A percentile compares a stretch with the other conserved stretches of the same genome.
phyloP scores from a whole-genome alignment of 139 green algal species.

The Marvania coccoides region DNA sequence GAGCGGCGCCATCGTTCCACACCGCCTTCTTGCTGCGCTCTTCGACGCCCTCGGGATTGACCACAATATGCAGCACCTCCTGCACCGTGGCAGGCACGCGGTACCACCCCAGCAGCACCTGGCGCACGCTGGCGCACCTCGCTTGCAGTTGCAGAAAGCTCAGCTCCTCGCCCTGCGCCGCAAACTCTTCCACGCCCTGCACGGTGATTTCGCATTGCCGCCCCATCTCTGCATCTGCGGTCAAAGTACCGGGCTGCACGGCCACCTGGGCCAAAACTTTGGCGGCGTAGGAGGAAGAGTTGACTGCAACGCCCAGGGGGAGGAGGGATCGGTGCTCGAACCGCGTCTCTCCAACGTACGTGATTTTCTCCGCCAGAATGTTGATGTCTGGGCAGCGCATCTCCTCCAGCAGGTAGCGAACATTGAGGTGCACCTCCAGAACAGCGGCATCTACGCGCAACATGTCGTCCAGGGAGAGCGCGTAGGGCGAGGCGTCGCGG shows the following conservation, averaged over 20 bases:
- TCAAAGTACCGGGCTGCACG: background rate
- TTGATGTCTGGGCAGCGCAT: constrained; percentile 28
- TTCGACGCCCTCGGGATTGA: constrained; percentile 24
- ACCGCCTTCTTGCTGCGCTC: background rate
- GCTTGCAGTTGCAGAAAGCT: constrained; percentile 32
- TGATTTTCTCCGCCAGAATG: constrained; percentile 22
- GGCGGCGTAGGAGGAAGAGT: constrained; percentile 43
- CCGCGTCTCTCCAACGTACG: constrained; percentile 28
- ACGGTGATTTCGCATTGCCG: constrained; percentile 8
- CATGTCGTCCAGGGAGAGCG: constrained; percentile 21
- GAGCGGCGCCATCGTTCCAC: background rate
- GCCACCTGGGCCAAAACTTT: constrained; percentile 29
- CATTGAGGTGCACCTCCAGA: constrained; percentile 41
- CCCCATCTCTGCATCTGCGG: background rate
- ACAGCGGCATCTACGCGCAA: constrained; percentile 40
- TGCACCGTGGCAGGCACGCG: constrained; percentile 15
- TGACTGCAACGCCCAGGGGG: constrained; percentile 44
- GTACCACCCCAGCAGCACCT: constrained; percentile 40
- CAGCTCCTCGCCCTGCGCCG: constrained; percentile 19
- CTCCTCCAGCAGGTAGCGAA: constrained; percentile 40
- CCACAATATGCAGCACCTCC: constrained; percentile 16
- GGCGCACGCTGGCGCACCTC: background rate
- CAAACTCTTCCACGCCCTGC: background rate
- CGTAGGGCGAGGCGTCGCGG: background rate
- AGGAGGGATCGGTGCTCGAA: constrained; percentile 53